These are phyloP conservation scores for Tagetes patula DNA, from an alignment of 129 eudicot genomes.

Conservation along the genomic window DNA sequence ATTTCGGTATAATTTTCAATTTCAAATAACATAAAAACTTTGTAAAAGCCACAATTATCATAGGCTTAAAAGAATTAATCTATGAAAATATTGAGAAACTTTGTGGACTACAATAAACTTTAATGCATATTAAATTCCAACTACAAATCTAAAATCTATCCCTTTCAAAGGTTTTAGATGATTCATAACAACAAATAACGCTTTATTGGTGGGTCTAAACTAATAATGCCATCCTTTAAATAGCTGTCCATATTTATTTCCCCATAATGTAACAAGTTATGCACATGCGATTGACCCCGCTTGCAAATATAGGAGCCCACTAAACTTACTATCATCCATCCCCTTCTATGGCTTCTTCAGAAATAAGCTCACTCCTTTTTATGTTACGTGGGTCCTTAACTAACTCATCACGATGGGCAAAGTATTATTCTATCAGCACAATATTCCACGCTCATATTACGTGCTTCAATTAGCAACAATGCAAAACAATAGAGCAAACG, in stretches of 20 bases:
- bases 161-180: not conserved
- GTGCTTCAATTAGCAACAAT: conserved; percentile 23
- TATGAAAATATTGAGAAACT: not conserved
- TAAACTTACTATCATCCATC: conserved; percentile 20
- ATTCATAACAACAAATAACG: not conserved
- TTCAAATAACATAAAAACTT: not conserved
- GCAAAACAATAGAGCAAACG: not conserved
- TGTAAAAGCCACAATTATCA: not conserved
- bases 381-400: conserved; percentile 26
- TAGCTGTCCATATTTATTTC: conserved; percentile 34
- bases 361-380: conserved; percentile 13
- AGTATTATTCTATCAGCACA: conserved; percentile 30
- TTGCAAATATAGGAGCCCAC: conserved; percentile 27
- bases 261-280: conserved; percentile 19
- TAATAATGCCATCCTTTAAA: conserved; percentile 23
- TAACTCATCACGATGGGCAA: conserved; percentile 32
- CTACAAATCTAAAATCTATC: not conserved
- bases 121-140: not conserved
- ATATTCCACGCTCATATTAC: conserved; percentile 22
- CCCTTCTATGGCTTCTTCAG: conserved; percentile 9
- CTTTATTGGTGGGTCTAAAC: conserved; percentile 16
- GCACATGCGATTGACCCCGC: conserved; percentile 39
- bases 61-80: not conserved
- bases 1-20: not conserved
- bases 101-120: conserved; percentile 8